Percentiles rank a stretch among this genome's conserved stretches.
Conservation (phyloP, 192 early-diverging fungal species). For the Entomortierella beljakovae region DNA sequence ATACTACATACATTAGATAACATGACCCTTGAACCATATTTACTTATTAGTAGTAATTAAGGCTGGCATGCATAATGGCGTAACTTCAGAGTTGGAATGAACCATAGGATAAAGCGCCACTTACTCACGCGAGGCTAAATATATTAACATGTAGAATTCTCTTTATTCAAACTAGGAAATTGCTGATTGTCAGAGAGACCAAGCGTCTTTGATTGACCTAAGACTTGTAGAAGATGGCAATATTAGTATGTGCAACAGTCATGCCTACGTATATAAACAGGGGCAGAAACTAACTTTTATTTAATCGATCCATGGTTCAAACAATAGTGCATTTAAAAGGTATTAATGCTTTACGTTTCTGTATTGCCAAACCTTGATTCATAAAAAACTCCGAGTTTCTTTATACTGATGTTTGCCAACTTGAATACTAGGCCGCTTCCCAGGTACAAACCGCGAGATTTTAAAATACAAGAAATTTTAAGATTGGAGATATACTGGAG, state of each 20-base stretch:
- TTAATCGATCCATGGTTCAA: background rate
- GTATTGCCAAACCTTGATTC: too few relatives aligned
- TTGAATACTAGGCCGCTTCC: slow-evolving; percentile 25
- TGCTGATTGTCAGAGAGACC: slow-evolving; percentile 42
- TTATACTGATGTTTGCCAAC: too few relatives aligned
- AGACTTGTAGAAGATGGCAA: slow-evolving; percentile 39
- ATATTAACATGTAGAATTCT: background rate
- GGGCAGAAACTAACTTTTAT: too few relatives aligned
- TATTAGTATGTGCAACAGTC: slow-evolving; percentile 34
- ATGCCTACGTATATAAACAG: background rate
- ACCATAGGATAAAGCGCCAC: background rate
- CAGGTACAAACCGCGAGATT: slow-evolving; percentile 8
- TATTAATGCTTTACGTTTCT: too few relatives aligned
- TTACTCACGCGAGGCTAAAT: background rate
- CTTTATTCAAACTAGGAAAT: slow-evolving; percentile 24
- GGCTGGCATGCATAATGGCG: too few relatives aligned
- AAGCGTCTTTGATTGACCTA: slow-evolving; percentile 40
- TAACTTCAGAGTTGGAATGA: background rate
- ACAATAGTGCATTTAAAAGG: slow-evolving; percentile 53
- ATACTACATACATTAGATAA: background rate
- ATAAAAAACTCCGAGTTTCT: too few relatives aligned
- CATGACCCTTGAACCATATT: too few relatives aligned
- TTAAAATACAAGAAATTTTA: background rate
- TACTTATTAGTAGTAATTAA: too few relatives aligned
- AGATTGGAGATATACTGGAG: background rate